Percentiles rank a stretch among this genome's conserved stretches.
phyloP scores from a whole-genome alignment of 2,329 filamentous ascomycete genomes.

The Diaporthe destruens region DNA sequence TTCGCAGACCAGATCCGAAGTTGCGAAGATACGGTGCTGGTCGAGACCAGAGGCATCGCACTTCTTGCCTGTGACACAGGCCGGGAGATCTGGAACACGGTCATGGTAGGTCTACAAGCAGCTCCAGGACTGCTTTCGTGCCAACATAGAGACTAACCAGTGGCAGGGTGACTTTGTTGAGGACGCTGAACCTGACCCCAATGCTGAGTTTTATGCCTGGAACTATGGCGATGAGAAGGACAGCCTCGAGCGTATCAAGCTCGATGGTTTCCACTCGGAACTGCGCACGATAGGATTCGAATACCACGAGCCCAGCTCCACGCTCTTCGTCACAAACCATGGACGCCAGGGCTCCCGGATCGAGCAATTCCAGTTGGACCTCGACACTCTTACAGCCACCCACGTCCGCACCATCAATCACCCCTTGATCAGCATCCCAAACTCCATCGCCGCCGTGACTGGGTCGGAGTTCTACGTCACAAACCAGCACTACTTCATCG shows the following conservation, averaged over 20 bases:
- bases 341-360: slow-evolving; percentile 51
- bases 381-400: slow-evolving; percentile 49
- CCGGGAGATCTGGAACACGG: slow-evolving; percentile 56
- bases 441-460: slow-evolving; percentile 53
- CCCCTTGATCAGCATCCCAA: slow-evolving; percentile 54
- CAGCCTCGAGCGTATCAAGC: neutral
- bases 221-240: slow-evolving; percentile 3
- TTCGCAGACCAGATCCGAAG: slow-evolving; percentile 54
- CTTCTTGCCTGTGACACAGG: slow-evolving; percentile 55
- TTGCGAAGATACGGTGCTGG: slow-evolving; percentile 56
- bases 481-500: slow-evolving; percentile 55
- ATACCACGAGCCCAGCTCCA: slow-evolving; percentile 51
- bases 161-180: slow-evolving; percentile 14
- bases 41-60: slow-evolving; percentile 53
- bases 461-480: slow-evolving; percentile 56
- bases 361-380: slow-evolving; percentile 56
- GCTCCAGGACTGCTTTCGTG: neutral
- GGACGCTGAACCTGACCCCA: neutral
- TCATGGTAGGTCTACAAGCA: slow-evolving; percentile 48
- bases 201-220: slow-evolving; percentile 17
- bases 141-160: neutral
- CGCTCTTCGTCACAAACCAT: slow-evolving; percentile 55
- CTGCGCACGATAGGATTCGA: slow-evolving; percentile 57
- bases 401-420: slow-evolving; percentile 54
- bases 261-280: slow-evolving; percentile 46